Conservation (phyloP, 1,284 basidiomycete species). For the Moesziomyces antarcticus region DNA sequence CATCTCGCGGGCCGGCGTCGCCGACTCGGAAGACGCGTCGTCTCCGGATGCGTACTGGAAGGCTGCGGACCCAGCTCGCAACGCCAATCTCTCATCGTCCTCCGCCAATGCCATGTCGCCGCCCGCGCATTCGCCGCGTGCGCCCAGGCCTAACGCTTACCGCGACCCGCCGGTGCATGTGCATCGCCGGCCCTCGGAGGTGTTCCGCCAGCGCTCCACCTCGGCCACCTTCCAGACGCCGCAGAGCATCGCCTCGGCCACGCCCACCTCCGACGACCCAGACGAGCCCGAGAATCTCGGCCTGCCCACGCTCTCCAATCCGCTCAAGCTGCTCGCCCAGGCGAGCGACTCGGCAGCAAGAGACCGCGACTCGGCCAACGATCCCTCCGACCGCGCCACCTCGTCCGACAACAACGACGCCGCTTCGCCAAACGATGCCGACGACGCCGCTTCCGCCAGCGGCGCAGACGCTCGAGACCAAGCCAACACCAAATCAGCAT, state of each 20-base stretch:
- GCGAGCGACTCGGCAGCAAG: slow-evolving; percentile 42
- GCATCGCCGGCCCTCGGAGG: slow-evolving; percentile 13
- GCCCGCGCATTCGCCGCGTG: slow-evolving; percentile 25
- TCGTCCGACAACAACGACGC: background rate
- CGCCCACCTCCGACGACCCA: slow-evolving; percentile 40
- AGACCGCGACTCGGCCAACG: slow-evolving; percentile 33
- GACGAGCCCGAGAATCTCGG: slow-evolving; percentile 51
- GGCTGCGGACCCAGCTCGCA: slow-evolving; percentile 2
- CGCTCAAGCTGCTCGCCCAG: slow-evolving; percentile 46
- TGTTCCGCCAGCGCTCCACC: slow-evolving; percentile 20
- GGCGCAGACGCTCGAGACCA: too few species aligned
- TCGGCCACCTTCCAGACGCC: slow-evolving; percentile 30
- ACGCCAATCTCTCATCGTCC: slow-evolving; percentile 3
- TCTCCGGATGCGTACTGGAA: slow-evolving; percentile 23
- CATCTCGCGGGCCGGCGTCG: background rate
- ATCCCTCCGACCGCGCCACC: slow-evolving; percentile 3
- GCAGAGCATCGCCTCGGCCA: slow-evolving; percentile 34
- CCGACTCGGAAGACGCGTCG: slow-evolving; percentile 8
- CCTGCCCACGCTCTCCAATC: slow-evolving; percentile 46
- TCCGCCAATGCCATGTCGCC: slow-evolving; percentile 30
- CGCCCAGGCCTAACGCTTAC: background rate
- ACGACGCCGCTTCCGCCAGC: too few species aligned
- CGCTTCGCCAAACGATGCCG: too few species aligned
- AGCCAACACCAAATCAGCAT: too few species aligned
- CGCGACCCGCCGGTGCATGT: slow-evolving; percentile 4